Percentiles rank a stretch among this genome's conserved stretches.
Evolutionary conservation across 331 rosid species (phyloP).

Genomic region (Dryas integrifolia): DNA sequence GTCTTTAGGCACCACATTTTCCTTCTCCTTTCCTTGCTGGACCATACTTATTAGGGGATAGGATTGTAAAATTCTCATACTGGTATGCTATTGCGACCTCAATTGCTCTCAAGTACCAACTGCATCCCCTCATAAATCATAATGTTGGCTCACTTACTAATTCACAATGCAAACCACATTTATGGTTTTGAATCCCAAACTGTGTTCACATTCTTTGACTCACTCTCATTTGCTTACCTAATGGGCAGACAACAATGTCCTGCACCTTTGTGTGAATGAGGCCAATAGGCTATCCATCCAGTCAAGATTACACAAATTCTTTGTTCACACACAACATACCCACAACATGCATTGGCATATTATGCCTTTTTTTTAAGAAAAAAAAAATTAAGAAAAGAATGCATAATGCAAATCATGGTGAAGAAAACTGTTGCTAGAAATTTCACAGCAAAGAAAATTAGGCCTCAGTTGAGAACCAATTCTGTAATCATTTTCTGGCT

Average conservation of each 20-base stretch:
- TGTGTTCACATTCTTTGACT: slow-evolving; percentile 7
- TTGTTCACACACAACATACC: background rate
- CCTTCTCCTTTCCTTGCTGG: slow-evolving; percentile 9
- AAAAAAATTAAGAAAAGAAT: no score
- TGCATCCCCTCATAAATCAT: background rate
- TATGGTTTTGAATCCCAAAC: background rate
- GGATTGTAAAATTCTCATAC: background rate
- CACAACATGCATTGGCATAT: no score
- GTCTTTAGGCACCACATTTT: background rate
- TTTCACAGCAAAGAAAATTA: background rate
- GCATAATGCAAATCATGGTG: background rate
- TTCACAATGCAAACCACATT: background rate
- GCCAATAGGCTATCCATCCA: background rate
- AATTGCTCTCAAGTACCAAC: slow-evolving; percentile 6
- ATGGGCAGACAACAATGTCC: background rate
- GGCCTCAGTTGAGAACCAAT: slow-evolving; percentile 1
- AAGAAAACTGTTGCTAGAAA: background rate
- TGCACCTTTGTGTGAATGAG: background rate
- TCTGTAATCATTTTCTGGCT: slow-evolving; percentile 29
- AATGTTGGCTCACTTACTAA: background rate
- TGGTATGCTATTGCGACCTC: background rate
- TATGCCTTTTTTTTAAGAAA: no score
- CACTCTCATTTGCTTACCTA: background rate
- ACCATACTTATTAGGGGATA: background rate
- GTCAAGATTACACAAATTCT: background rate